Evolutionary conservation across 495 filamentous ascomycete genomes (phyloP).

Genomic region (Penicillium tannophilum): DNA sequence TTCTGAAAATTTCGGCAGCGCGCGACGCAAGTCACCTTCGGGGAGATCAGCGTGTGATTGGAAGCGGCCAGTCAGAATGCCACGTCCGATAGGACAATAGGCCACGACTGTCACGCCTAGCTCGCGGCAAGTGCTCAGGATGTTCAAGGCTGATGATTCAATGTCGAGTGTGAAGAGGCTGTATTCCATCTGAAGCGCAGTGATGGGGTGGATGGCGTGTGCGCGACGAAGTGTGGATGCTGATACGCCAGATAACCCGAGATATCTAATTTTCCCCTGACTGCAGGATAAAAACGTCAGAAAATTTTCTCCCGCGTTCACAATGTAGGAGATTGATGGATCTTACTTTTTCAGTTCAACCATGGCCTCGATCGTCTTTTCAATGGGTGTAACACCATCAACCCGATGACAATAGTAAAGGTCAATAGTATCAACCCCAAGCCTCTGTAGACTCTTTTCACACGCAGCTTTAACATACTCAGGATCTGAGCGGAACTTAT

Average conservation of each 20-base stretch:
- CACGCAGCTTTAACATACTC: conserved; percentile 55
- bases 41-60: conserved; percentile 31
- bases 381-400: conserved; percentile 47
- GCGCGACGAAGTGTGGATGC: conserved; percentile 44
- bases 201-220: conserved; percentile 34
- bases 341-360: conserved; percentile 51
- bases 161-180: conserved; percentile 52
- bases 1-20: not conserved
- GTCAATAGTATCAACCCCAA: conserved; percentile 59
- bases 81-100: conserved; percentile 50
- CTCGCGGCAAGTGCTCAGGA: conserved; percentile 53
- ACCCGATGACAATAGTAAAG: conserved; percentile 56
- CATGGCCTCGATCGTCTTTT: conserved; percentile 65
- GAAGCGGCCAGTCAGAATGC: conserved; percentile 42
- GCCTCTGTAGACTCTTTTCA: conserved; percentile 53
- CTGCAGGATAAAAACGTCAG: conserved; percentile 19
- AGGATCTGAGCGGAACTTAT: conserved; percentile 45
- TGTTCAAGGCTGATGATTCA: conserved; percentile 46
- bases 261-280: conserved; percentile 51
- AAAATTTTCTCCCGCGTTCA: not conserved
- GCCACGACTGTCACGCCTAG: conserved; percentile 48
- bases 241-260: conserved; percentile 42
- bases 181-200: conserved; percentile 50
- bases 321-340: conserved; percentile 34
- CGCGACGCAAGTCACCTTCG: conserved; percentile 1